Evolutionary conservation across 352 stramenopile genomes (phyloP), one percentile per base, ranked within the genome.

Genomic region (Pythium aquatile): DNA sequence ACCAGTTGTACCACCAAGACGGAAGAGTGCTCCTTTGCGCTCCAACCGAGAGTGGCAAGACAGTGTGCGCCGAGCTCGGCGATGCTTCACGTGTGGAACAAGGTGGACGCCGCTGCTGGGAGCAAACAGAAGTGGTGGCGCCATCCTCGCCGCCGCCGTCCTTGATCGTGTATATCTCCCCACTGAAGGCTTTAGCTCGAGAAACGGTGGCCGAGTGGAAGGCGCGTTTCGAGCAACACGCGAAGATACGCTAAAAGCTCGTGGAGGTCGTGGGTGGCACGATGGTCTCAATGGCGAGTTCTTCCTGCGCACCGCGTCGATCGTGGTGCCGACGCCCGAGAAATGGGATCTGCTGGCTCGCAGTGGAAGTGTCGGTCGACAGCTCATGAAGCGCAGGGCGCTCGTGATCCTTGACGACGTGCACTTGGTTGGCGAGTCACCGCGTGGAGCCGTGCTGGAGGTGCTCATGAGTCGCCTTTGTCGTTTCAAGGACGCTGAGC

Each of bases 251-350:
- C 17, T 94, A 98, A 66, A 77, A 83, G 32, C 93, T 99, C 9
- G 85, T 99, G 24, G 97, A 99, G 76, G 83, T 99, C n/a, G 98
- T 95, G 10, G 97, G 97, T 11, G 97, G 99, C 69, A 98, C 95
- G 6, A 89, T 96, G 37, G 96, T n/a, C n/a, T 99, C 48, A 97
- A 99, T 61, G 72, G 88, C 17, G 79, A 95, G 49, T 82, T 81
- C 47, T 71, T 97, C 10, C 70, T 99, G 17, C 90, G 91, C 40
- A 87, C 88, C n/a, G 89, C 96, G 1, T 93, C 98, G 65, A 94
- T 99, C 35, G 85, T 99, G 16, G 90, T 99, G 28, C 98, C 97
- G 42, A 99, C 98, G 6, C 96, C 97, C 2, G 97, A 99, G 62
- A 98, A 98, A 67, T 99, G 96, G 96, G 97, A 99, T 77, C 70